Conservation (phyloP, 352 stramenopile genomes). For the Phytopythium aichiense region DNA sequence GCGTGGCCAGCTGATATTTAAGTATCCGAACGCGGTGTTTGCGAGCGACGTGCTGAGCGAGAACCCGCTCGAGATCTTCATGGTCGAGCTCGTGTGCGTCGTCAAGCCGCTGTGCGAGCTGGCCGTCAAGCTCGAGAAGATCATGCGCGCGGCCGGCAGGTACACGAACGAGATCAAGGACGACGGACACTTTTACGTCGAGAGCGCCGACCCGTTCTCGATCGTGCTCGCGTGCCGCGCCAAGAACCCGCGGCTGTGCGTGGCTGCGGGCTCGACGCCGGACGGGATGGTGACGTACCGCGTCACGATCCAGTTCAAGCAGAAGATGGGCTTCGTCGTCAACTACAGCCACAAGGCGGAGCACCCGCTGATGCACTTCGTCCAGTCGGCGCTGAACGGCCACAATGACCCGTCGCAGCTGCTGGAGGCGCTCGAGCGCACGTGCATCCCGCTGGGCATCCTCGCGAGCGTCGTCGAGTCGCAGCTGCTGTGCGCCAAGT, state of each 20-base stretch:
- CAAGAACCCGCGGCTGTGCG: conserved; percentile 65
- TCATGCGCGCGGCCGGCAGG: conserved; percentile 48
- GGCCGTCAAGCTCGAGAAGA: conserved; percentile 76
- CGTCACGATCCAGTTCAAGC: conserved; percentile 82
- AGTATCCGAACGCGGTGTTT: conserved; percentile 64
- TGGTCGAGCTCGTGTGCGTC: conserved; percentile 84
- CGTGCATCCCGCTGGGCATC: conserved; percentile 80
- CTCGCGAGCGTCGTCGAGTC: conserved; percentile 78
- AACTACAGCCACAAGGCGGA: conserved; percentile 87
- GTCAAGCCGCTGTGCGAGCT: conserved; percentile 84
- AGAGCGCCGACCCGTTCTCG: conserved; percentile 79
- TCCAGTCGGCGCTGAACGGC: conserved; percentile 79
- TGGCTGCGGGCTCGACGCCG: conserved; percentile 62
- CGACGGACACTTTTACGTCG: conserved; percentile 79
- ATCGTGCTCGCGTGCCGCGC: conserved; percentile 74
- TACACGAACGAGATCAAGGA: conserved; percentile 76
- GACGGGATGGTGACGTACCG: conserved; percentile 77
- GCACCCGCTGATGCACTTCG: conserved; percentile 83
- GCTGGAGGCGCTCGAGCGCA: conserved; percentile 78
- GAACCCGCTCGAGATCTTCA: conserved; percentile 83
- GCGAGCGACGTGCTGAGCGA: conserved; percentile 73
- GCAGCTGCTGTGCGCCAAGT: conserved; percentile 82
- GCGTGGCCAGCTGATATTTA: conserved; percentile 75
- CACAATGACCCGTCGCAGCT: conserved; percentile 77
- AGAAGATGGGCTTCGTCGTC: conserved; percentile 86